phyloP scores from a whole-genome alignment of 257 asterid genomes.

The Hygrophila difformis region DNA sequence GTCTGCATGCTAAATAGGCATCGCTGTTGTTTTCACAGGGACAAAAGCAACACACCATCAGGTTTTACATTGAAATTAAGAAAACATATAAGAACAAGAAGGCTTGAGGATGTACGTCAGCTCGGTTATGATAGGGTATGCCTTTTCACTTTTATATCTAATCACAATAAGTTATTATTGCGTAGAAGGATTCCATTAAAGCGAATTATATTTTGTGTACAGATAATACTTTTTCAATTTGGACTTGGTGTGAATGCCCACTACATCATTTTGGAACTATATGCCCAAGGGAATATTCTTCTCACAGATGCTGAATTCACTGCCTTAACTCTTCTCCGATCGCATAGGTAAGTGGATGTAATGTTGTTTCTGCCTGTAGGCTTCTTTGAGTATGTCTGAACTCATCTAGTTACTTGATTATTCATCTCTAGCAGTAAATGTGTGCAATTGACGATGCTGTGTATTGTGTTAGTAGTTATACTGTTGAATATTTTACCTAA shows the following conservation, averaged over 20 bases:
- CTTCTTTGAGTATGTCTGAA: slow-evolving; percentile 4
- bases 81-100: slow-evolving; percentile 90
- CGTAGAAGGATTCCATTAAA: slow-evolving; percentile 13
- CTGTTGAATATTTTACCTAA: slow-evolving; percentile 13
- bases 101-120: slow-evolving; percentile 97
- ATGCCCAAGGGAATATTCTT: slow-evolving; percentile 95
- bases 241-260: slow-evolving; percentile 86
- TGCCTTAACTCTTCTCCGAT: slow-evolving; percentile 91
- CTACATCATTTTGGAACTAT: slow-evolving; percentile 84
- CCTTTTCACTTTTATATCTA: slow-evolving; percentile 9
- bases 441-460: slow-evolving; percentile 11
- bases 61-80: slow-evolving; percentile 94
- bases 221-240: slow-evolving; percentile 93
- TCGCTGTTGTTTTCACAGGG: slow-evolving; percentile 36
- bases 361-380: slow-evolving; percentile 10
- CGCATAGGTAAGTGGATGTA: slow-evolving; percentile 67
- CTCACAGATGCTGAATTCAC: slow-evolving; percentile 81
- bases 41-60: slow-evolving; percentile 94
- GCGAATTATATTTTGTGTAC: slow-evolving; percentile 18
- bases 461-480: slow-evolving; percentile 6
- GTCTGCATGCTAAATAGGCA: slow-evolving; percentile 9
- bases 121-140: slow-evolving; percentile 97
- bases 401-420: neutral
- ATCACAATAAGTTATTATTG: slow-evolving; percentile 7
- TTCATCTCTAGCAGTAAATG: neutral